Evolutionary conservation across 1,284 basidiomycete species (phyloP).

Genomic region (Quambalaria eucalypti): DNA sequence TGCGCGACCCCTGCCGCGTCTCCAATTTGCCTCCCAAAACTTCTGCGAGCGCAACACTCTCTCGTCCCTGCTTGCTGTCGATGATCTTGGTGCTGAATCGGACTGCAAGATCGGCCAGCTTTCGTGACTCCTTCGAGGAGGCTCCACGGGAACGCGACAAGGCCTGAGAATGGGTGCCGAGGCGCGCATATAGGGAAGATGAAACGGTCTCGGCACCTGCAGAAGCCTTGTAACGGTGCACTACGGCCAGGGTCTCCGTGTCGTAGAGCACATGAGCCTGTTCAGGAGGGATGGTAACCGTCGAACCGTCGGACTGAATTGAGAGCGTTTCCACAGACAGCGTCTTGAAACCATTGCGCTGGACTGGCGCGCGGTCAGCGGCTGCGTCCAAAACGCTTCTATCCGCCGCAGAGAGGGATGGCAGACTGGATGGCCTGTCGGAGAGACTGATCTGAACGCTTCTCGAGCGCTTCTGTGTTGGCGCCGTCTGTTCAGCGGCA

Average conservation of each 20-base stretch:
- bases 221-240: slow-evolving; percentile 14
- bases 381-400: too few species aligned
- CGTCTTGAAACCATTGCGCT: slow-evolving; percentile 2
- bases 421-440: too few species aligned
- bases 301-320: slow-evolving; percentile 21
- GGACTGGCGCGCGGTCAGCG: background rate
- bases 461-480: too few species aligned
- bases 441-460: too few species aligned
- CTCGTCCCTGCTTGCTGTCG: slow-evolving; percentile 20
- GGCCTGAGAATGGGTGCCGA: slow-evolving; percentile 7
- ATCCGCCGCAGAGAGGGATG: too few species aligned
- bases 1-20: slow-evolving; percentile 21
- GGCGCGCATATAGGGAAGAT: slow-evolving; percentile 16
- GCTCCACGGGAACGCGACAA: background rate
- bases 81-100: slow-evolving; percentile 17
- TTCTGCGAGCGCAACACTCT: slow-evolving; percentile 18
- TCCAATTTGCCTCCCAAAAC: slow-evolving; percentile 14
- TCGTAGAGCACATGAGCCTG: slow-evolving; percentile 22
- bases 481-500: too few species aligned
- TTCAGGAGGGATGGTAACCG: slow-evolving; percentile 11
- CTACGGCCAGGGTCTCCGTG: slow-evolving; percentile 21
- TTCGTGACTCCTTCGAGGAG: slow-evolving; percentile 19
- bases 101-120: slow-evolving; percentile 25
- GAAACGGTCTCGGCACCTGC: slow-evolving; percentile 1
- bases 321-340: slow-evolving; percentile 17